phyloP scores from a whole-genome alignment of 768 basidiomycete species.

The Russula emetica region DNA sequence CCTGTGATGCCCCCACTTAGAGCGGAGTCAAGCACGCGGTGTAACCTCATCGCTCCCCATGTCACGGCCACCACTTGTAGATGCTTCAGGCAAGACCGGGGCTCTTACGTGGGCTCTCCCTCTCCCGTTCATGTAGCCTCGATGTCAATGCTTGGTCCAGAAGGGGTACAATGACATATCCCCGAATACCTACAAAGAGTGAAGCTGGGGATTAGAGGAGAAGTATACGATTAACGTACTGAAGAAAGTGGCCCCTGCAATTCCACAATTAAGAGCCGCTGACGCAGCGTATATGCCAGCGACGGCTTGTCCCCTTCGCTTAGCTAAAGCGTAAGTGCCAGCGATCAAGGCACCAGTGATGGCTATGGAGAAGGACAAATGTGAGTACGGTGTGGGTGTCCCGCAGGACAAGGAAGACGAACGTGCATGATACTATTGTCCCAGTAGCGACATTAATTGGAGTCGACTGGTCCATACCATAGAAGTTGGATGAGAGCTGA shows the following conservation, averaged over 20 bases:
- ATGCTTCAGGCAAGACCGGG: conserved; percentile 26
- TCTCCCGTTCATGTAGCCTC: conserved; percentile 45
- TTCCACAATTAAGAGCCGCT: conserved; percentile 66
- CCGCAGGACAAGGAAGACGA: conserved; percentile 44
- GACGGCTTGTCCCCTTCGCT: conserved; percentile 44
- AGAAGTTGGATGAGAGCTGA: not conserved
- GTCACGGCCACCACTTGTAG: conserved; percentile 32
- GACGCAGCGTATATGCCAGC: conserved; percentile 45
- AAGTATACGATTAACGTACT: conserved; percentile 43
- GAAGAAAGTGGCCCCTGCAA: conserved; percentile 75
- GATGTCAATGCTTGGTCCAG: conserved; percentile 45
- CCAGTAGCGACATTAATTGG: conserved; percentile 50
- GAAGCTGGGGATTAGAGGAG: not conserved
- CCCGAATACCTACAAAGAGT: conserved; percentile 55
- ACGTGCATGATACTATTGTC: conserved; percentile 73
- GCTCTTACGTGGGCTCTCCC: conserved; percentile 39
- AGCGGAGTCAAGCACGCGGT: conserved; percentile 65
- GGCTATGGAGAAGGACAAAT: conserved; percentile 41
- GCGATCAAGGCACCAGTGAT: conserved; percentile 47
- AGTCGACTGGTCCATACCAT: conserved; percentile 33
- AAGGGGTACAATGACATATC: conserved; percentile 67
- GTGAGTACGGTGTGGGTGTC: conserved; percentile 31
- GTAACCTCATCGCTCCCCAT: conserved; percentile 52
- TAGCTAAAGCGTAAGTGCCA: conserved; percentile 45
- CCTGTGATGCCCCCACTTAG: conserved; percentile 69